Conservation (phyloP, 2,329 filamentous ascomycete species). For the Sarocladium oryzae region DNA sequence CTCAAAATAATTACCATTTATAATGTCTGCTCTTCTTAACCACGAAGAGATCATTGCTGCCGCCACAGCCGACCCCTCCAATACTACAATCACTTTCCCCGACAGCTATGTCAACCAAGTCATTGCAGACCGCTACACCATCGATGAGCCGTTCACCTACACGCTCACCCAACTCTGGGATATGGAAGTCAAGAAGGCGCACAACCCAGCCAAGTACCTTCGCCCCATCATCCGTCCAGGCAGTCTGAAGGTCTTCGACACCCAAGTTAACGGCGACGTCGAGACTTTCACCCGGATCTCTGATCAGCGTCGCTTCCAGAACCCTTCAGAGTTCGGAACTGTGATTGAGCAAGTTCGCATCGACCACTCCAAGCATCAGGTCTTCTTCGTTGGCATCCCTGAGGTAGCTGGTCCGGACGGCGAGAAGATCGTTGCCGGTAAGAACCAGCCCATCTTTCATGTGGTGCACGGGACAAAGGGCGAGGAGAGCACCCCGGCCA, state of each 20-base stretch:
- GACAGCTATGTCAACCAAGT: constrained; percentile 14
- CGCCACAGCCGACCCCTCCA: constrained; percentile 12
- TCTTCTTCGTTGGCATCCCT: constrained; percentile 13
- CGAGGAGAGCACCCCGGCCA: background rate
- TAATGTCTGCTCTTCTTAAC: constrained; percentile 7
- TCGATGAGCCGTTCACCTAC: constrained; percentile 14
- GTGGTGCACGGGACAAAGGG: constrained; percentile 11
- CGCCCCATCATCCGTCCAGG: constrained; percentile 12
- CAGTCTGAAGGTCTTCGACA: constrained; percentile 13
- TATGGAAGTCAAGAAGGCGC: constrained; percentile 15
- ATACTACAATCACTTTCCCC: constrained; percentile 11
- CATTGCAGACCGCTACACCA: constrained; percentile 12
- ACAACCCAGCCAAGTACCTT: constrained; percentile 14
- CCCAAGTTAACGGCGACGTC: constrained; percentile 10
- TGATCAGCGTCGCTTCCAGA: constrained; percentile 55
- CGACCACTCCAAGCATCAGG: constrained; percentile 11
- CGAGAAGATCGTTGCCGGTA: constrained; percentile 13
- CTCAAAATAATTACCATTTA: too few relatives aligned
- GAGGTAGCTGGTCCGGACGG: constrained; percentile 13
- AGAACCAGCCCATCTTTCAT: constrained; percentile 14
- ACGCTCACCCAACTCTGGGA: constrained; percentile 15
- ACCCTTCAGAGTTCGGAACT: constrained; percentile 9
- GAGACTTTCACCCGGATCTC: constrained; percentile 39
- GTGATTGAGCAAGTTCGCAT: constrained; percentile 15
- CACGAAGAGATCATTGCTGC: constrained; percentile 12